phyloP scores from a whole-genome alignment of 768 basidiomycete genomes.

The Lactarius pseudohatsudake region DNA sequence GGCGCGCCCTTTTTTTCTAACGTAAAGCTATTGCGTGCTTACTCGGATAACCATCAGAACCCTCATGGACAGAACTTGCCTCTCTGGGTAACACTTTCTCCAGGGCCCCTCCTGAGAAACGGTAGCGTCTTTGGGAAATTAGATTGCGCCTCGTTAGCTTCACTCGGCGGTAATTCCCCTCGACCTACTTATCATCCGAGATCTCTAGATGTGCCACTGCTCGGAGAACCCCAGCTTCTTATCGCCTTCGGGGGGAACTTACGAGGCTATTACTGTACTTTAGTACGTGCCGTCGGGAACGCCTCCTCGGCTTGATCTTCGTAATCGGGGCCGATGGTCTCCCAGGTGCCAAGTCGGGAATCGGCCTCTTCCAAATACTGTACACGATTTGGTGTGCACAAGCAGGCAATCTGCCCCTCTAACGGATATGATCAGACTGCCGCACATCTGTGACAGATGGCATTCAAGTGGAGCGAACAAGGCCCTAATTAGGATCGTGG shows the following conservation, averaged over 20 bases:
- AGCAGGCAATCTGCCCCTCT: neutral
- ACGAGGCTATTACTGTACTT: constrained; percentile 24
- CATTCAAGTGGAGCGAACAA: constrained; percentile 13
- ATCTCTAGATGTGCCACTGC: constrained; percentile 22
- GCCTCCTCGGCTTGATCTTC: constrained; percentile 13
- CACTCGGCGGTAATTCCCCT: constrained; percentile 20
- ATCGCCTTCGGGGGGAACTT: constrained; percentile 25
- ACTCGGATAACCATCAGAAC: constrained; percentile 30
- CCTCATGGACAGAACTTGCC: constrained; percentile 22
- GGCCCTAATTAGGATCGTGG: neutral
- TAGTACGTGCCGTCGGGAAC: constrained; percentile 22
- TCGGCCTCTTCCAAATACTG: neutral
- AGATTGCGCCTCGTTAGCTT: constrained; percentile 11
- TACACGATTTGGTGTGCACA: neutral
- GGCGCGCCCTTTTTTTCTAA: constrained; percentile 22
- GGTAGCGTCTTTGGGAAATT: constrained; percentile 13
- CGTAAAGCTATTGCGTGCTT: constrained; percentile 24
- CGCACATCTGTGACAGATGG: constrained; percentile 1
- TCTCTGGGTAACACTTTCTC: constrained; percentile 22
- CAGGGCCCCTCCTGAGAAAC: constrained; percentile 20
- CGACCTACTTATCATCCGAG: constrained; percentile 21
- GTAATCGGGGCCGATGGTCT: constrained; percentile 14
- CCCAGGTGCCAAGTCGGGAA: constrained; percentile 11
- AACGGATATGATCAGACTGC: neutral
- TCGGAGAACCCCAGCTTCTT: constrained; percentile 26